These are phyloP conservation scores for Zizania latifolia DNA, from an alignment of 176 grass and related monocot genomes.

Conservation along the genomic window DNA sequence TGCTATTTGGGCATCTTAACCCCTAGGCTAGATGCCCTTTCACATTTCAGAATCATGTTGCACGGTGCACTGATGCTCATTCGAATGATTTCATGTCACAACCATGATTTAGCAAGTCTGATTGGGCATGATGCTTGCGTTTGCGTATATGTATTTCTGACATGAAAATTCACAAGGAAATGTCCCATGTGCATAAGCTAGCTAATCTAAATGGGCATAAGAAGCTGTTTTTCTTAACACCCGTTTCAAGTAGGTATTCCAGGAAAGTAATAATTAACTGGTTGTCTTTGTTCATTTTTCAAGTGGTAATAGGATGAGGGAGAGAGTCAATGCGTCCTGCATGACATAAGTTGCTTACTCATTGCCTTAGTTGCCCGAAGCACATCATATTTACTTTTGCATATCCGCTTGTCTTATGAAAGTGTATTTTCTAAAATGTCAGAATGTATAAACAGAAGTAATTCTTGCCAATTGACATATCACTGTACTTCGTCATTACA, in stretches of 20 bases:
- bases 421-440: slow-evolving; percentile 8
- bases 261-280: slow-evolving; percentile 1
- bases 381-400: neutral
- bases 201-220: neutral
- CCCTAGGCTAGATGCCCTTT: no score
- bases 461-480: neutral
- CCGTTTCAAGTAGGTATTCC: neutral
- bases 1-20: no score
- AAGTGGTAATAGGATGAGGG: neutral
- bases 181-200: neutral
- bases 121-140: neutral
- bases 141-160: neutral
- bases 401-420: neutral
- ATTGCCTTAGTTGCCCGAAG: neutral
- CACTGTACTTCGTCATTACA: neutral
- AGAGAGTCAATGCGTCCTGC: neutral
- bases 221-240: no score
- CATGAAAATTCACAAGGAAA: neutral
- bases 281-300: slow-evolving; percentile 2
- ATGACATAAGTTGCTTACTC: neutral
- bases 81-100: slow-evolving; percentile 30
- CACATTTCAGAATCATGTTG: slow-evolving; percentile 19
- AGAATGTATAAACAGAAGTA: neutral
- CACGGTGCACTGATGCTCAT: neutral
- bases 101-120: neutral